phyloP scores from a whole-genome alignment of 163 green algal genomes.

The Chlamydomonas reinhardtii region DNA sequence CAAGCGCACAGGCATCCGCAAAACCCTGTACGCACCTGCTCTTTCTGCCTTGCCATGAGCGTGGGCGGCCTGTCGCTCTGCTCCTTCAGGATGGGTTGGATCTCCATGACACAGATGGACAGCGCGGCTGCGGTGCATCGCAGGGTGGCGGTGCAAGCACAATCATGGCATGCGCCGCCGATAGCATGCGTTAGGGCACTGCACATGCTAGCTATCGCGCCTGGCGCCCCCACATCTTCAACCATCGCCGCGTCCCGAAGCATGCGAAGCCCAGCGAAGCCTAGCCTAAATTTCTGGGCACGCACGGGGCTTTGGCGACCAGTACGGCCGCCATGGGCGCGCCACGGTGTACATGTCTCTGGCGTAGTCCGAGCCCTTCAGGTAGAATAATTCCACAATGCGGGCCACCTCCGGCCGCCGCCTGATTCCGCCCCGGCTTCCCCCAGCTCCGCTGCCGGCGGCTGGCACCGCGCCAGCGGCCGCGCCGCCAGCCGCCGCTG shows the following conservation, averaged over 20 bases:
- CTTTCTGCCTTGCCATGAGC: not conserved
- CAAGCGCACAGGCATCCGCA: too few species aligned
- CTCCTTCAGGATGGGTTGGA: not conserved
- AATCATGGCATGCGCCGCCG: too few species aligned
- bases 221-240: too few species aligned
- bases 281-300: too few species aligned
- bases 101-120: slow-evolving; percentile 35
- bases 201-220: too few species aligned
- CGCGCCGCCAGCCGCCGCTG: not conserved
- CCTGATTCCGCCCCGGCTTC: not conserved
- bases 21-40: not conserved
- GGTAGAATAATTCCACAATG: slow-evolving; percentile 20
- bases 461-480: not conserved
- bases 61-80: not conserved
- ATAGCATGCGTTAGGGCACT: too few species aligned
- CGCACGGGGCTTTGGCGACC: slow-evolving; percentile 17
- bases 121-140: not conserved
- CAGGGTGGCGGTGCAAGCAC: not conserved
- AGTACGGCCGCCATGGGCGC: slow-evolving; percentile 22
- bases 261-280: too few species aligned
- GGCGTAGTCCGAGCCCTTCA: slow-evolving; percentile 1
- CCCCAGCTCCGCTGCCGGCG: not conserved
- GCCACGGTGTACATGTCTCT: slow-evolving; percentile 14
- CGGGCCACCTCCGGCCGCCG: not conserved
- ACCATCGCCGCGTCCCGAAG: not conserved